Percentiles rank a stretch among this genome's conserved stretches.
phyloP scores from a whole-genome alignment of 2,329 filamentous ascomycete genomes.

The Paradendryphiella salina region DNA sequence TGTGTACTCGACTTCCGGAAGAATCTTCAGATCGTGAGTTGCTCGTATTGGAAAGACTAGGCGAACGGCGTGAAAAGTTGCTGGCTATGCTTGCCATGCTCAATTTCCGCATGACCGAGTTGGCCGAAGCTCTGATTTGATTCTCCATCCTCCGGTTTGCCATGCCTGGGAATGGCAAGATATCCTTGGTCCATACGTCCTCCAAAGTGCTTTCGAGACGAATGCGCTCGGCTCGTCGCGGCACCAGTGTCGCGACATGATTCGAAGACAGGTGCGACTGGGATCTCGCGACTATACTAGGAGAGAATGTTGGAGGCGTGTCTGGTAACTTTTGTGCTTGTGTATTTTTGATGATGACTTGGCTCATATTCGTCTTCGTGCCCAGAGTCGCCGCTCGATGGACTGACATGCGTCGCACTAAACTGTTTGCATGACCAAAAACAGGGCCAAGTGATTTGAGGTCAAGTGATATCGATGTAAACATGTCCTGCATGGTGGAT shows the following conservation, averaged over 20 bases:
- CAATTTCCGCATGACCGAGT: slow-evolving; percentile 83
- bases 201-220: slow-evolving; percentile 73
- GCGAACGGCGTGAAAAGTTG: slow-evolving; percentile 73
- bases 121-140: slow-evolving; percentile 75
- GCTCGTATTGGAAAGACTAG: slow-evolving; percentile 56
- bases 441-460: slow-evolving; percentile 75
- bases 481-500: slow-evolving; percentile 55
- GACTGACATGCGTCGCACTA: slow-evolving; percentile 73
- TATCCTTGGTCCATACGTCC: slow-evolving; percentile 82
- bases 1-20: slow-evolving; percentile 33
- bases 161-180: slow-evolving; percentile 83
- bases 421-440: slow-evolving; percentile 69
- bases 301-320: slow-evolving; percentile 49
- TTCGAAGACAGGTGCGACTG: slow-evolving; percentile 75
- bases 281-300: slow-evolving; percentile 70
- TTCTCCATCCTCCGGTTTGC: slow-evolving; percentile 68
- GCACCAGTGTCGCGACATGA: slow-evolving; percentile 70
- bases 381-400: slow-evolving; percentile 76
- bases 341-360: slow-evolving; percentile 87
- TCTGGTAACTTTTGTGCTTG: slow-evolving; percentile 64
- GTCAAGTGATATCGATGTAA: slow-evolving; percentile 67
- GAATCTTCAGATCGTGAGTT: slow-evolving; percentile 45
- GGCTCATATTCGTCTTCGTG: slow-evolving; percentile 67
- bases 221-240: slow-evolving; percentile 73
- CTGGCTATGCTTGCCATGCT: slow-evolving; percentile 79